Evolutionary conservation across 2,329 filamentous ascomycete genomes (phyloP).

Genomic region (Sporothrix globosa): DNA sequence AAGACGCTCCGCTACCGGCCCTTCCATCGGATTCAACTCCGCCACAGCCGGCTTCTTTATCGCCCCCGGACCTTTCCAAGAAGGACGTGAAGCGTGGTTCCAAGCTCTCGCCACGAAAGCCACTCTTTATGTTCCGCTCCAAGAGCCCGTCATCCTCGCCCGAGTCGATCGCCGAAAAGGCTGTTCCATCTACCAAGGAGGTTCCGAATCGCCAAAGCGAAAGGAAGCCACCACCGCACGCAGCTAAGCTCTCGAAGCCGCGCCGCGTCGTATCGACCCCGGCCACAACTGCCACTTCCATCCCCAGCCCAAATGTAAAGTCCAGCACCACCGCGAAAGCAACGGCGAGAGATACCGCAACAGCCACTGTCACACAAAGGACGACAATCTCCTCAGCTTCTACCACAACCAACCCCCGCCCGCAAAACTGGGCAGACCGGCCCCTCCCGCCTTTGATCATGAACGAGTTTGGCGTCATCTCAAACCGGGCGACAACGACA

Average conservation of each 20-base stretch:
- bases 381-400: background rate
- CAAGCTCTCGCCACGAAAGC: constrained; percentile 7
- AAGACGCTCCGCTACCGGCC: constrained; percentile 20
- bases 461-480: constrained; percentile 14
- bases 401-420: background rate
- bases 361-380: background rate
- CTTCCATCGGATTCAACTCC: background rate
- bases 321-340: background rate
- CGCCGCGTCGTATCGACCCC: constrained; percentile 2
- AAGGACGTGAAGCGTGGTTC: constrained; percentile 4
- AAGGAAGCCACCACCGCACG: background rate
- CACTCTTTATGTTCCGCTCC: constrained; percentile 19
- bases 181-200: background rate
- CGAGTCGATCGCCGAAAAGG: background rate
- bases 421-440: constrained; percentile 23
- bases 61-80: background rate
- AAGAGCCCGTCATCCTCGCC: constrained; percentile 4
- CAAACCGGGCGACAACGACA: background rate
- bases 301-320: background rate
- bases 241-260: constrained; percentile 7
- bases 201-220: background rate
- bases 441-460: constrained; percentile 27
- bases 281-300: background rate
- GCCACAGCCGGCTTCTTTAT: background rate
- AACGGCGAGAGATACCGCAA: background rate